Base-by-base conservation (phyloP, 257 asterid species). In the Euphrasia confusa region DNA sequence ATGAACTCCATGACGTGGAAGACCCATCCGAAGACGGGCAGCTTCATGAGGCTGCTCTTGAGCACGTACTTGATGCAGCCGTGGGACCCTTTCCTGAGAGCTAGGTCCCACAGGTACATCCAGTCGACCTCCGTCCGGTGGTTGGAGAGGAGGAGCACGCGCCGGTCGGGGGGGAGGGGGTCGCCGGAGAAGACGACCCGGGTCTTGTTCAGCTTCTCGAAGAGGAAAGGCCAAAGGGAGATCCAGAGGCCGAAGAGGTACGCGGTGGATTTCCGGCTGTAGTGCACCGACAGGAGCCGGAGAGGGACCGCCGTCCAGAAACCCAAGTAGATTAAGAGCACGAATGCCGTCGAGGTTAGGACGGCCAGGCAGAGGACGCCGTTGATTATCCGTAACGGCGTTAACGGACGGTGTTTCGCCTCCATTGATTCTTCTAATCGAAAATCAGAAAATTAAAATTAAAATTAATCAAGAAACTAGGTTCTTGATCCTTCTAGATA, bases 91-190 rank as follows among this genome's bases (percentile, higher is more conserved):
- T 90, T 90, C 42, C 96, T 74, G 72, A 87, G 67, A 0, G 96
- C 96, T 71, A 90, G 94, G 76, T 90, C 83, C 97, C 97, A 90
- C 72, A 90, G 72, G 75, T 90, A 90, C 95, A 90, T 90, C 97
- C 97, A 90, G 55, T 90, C 97, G 30, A 90, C 96, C 80, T 87
- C 96, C 4, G 96, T 87, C 69, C 96, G 79, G 67, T 90, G 97
- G 68, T 90, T 90, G 1, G 97, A 90, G 33, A 90, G 75, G 49
- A 90, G 76, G 60, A 90, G 63, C 27, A 76, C 93, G 10, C 97
- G 89, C 62, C 88, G 90, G 56, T 72, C 76, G 1, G 61, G 33
- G 3, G 95, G 94, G 62, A 90, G 89, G 28, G 33, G 15, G 54
- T 85, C 96, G n/a, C 97, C 97, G 2, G 95, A 85, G 68, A 90